Percentiles rank a stretch among this genome's conserved stretches.
These are phyloP conservation scores for Stygiomarasmius scandens DNA, from an alignment of 1,284 basidiomycete genomes.

Conservation along the genomic window DNA sequence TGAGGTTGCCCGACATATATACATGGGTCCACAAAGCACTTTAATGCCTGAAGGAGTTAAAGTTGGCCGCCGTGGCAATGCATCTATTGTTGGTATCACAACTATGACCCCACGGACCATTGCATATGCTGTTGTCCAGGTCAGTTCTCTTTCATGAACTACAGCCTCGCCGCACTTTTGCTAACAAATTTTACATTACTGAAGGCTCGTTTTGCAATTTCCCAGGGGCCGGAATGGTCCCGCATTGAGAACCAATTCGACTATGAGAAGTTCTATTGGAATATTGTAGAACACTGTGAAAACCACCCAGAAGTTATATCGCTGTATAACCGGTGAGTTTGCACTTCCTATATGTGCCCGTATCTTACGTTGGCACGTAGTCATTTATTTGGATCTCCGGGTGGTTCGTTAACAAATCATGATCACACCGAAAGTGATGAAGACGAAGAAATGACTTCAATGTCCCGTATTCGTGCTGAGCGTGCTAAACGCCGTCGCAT, in stretches of 20 bases:
- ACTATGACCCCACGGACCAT: slow-evolving; percentile 15
- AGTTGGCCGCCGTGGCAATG: slow-evolving; percentile 19
- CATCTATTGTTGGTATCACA: slow-evolving; percentile 14
- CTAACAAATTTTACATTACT: background rate
- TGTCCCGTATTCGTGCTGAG: too few relatives aligned
- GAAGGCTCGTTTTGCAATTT: slow-evolving; percentile 20
- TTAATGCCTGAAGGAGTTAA: slow-evolving; percentile 15
- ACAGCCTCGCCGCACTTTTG: background rate
- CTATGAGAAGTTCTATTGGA: slow-evolving; percentile 25
- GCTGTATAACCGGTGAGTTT: slow-evolving; percentile 7
- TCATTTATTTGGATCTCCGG: too few relatives aligned
- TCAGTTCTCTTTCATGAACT: background rate
- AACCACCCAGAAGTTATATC: slow-evolving; percentile 17
- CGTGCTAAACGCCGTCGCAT: too few relatives aligned
- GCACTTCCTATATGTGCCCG: background rate
- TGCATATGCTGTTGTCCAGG: slow-evolving; percentile 21
- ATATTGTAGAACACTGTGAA: slow-evolving; percentile 19
- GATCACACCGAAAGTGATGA: too few relatives aligned
- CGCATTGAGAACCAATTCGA: slow-evolving; percentile 17
- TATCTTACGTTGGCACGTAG: background rate
- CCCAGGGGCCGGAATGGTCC: slow-evolving; percentile 14
- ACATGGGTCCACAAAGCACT: slow-evolving; percentile 12
- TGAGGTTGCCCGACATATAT: too few relatives aligned
- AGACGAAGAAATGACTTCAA: too few relatives aligned
- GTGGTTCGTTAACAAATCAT: too few relatives aligned